Conservation (phyloP, 1,284 basidiomycete genomes). For the Cystobasidiaceae sp. region DNA sequence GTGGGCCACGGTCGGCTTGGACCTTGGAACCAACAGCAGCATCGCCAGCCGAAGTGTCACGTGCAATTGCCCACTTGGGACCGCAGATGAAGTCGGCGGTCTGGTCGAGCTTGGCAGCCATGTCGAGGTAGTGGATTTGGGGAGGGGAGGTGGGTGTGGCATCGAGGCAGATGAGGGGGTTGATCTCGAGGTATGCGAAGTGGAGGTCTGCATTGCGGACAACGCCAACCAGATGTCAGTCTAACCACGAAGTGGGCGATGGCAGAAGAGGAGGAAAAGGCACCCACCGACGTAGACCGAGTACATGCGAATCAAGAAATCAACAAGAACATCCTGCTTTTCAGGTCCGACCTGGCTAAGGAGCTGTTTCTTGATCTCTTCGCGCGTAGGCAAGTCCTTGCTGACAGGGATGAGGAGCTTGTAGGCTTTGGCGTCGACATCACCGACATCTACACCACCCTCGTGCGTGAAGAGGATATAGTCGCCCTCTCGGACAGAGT, state of each 20-base stretch:
- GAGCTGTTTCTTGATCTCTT: slow-evolving; percentile 65
- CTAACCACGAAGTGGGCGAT: no score
- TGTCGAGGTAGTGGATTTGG: slow-evolving; percentile 93
- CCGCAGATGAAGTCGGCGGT: slow-evolving; percentile 98
- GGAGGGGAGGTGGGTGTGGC: slow-evolving; percentile 65
- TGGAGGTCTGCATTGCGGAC: slow-evolving; percentile 39
- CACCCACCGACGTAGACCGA: slow-evolving; percentile 79
- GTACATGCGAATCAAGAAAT: slow-evolving; percentile 94
- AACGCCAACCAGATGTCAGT: not conserved
- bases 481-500: slow-evolving; percentile 89
- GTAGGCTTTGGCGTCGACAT: slow-evolving; percentile 96
- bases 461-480: slow-evolving; percentile 98
- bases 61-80: slow-evolving; percentile 96
- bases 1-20: slow-evolving; percentile 86
- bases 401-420: slow-evolving; percentile 76
- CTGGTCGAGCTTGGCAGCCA: slow-evolving; percentile 98
- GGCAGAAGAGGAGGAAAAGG: not conserved
- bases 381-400: slow-evolving; percentile 67
- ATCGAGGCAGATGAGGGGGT: slow-evolving; percentile 93
- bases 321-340: slow-evolving; percentile 80
- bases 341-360: slow-evolving; percentile 69
- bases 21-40: slow-evolving; percentile 52
- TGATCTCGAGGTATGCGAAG: slow-evolving; percentile 97
- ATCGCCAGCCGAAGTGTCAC: slow-evolving; percentile 72
- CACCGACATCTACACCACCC: slow-evolving; percentile 97